Evolutionary conservation across 768 basidiomycete genomes (phyloP).

Genomic region (Leccinum broughii): DNA sequence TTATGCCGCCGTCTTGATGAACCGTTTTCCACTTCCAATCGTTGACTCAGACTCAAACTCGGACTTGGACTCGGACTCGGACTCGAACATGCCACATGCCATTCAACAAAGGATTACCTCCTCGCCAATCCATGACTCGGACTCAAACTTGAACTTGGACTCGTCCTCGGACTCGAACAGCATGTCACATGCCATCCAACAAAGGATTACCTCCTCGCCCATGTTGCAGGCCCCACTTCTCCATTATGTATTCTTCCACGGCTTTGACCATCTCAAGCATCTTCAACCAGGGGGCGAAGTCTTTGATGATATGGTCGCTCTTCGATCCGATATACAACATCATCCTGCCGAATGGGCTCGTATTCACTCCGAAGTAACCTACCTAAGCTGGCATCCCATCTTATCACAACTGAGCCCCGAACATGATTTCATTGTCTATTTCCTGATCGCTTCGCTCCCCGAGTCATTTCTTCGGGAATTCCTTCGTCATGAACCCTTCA

Average conservation of each 20-base stretch:
- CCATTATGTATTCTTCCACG: background rate
- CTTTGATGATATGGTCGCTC: background rate
- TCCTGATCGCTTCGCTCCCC: background rate
- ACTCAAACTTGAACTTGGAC: background rate
- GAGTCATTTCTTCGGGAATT: background rate
- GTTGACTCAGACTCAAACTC: background rate
- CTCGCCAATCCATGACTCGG: too few species aligned
- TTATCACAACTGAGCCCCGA: background rate
- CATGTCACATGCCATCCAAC: background rate
- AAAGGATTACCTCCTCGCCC: background rate
- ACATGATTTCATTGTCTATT: background rate
- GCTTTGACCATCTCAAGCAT: background rate
- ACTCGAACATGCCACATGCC: too few species aligned
- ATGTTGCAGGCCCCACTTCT: background rate
- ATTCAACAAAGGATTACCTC: too few species aligned
- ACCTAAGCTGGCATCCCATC: too few species aligned
- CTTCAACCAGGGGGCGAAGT: background rate
- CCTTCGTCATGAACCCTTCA: constrained; percentile 1
- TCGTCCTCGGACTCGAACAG: background rate
- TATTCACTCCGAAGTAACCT: background rate
- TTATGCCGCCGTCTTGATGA: background rate
- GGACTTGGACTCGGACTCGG: too few species aligned
- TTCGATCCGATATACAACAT: background rate
- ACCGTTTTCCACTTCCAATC: background rate
- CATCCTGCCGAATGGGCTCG: background rate